Base-by-base conservation (phyloP, 495 filamentous ascomycete genomes). In the Trichocladium antarcticum region DNA sequence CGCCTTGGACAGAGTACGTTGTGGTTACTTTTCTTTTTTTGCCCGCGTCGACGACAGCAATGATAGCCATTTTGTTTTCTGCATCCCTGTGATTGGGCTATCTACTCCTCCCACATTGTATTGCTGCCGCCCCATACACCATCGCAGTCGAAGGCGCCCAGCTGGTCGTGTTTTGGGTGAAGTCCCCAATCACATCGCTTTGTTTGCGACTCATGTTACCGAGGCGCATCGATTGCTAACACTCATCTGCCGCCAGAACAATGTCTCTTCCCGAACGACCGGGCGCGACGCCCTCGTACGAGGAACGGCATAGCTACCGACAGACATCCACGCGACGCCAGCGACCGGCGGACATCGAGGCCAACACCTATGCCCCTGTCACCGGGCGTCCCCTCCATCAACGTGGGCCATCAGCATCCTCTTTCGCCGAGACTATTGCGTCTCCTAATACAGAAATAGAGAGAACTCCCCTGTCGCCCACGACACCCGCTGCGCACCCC, bases 201-300 rank as follows among this genome's bases (percentile, higher is more conserved):
- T 29, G 14, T n/a, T 47, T 22, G 37, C 42, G 27, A 31, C 20
- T 15, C 16, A 14, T 10, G 24, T 14, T 17, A 8, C n/a, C 43
- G 21, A 19, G 28, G 43, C 48, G 15, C 35, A 27, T n/a, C 28
- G 10, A 39, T 51, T 43, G 55, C 58, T 66, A 58, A 63, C 56
- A 16, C 37, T 15, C 40, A 21, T 24, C 40, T 43, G 11, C 21
- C 43, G 32, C 17, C 45, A 66, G 57, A 49, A 66, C 48, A 54
- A 85, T 85, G 82, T 83, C 82, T 63, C 70, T 83, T 50, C 80
- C 83, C 47, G 77, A 80, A 61, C 70, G 79, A 59, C 82, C 83
- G 16, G 72, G 72, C 48, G 72, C 73, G 53, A 79, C 73, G 51
- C 76, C 81, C 35, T 71, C 74, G 36, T 76, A 75, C 50, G 80